Conservation (phyloP, 306 rosid species). For the Glycine tomentella region DNA sequence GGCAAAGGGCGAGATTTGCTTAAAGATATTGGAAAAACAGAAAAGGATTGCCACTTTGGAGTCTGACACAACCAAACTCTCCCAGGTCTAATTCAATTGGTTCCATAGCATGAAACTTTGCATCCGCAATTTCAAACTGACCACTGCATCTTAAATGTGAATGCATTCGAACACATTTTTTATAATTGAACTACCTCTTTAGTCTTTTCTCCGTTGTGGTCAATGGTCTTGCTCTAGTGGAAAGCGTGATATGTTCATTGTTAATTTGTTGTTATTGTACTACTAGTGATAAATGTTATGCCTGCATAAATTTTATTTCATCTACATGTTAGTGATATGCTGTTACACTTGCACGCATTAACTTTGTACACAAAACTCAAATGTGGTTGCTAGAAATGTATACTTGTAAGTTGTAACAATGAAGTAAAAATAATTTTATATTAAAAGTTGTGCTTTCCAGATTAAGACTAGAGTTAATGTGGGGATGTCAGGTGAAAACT, state of each 20-base stretch:
- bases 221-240: slow-evolving; percentile 1
- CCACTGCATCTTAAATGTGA: neutral
- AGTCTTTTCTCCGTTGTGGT: slow-evolving; percentile 6
- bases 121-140: slow-evolving; percentile 23
- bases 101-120: neutral
- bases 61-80: slow-evolving; percentile 67
- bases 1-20: slow-evolving; percentile 77
- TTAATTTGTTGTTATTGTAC: neutral
- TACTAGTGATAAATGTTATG: neutral
- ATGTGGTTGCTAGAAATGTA: neutral
- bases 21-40: slow-evolving; percentile 71
- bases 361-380: neutral
- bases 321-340: neutral
- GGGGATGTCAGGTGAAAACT: slow-evolving; percentile 25
- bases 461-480: slow-evolving; percentile 5
- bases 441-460: neutral
- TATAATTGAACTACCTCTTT: neutral
- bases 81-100: slow-evolving; percentile 56
- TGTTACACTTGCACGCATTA: slow-evolving; percentile 9
- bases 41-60: slow-evolving; percentile 64
- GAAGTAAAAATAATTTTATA: neutral
- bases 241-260: slow-evolving; percentile 1
- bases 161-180: neutral
- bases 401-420: neutral
- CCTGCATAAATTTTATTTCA: slow-evolving; percentile 2